These are phyloP conservation scores for Cucurbitaria berberidis DNA, from an alignment of 2,329 filamentous ascomycete genomes.

Conservation along the genomic window DNA sequence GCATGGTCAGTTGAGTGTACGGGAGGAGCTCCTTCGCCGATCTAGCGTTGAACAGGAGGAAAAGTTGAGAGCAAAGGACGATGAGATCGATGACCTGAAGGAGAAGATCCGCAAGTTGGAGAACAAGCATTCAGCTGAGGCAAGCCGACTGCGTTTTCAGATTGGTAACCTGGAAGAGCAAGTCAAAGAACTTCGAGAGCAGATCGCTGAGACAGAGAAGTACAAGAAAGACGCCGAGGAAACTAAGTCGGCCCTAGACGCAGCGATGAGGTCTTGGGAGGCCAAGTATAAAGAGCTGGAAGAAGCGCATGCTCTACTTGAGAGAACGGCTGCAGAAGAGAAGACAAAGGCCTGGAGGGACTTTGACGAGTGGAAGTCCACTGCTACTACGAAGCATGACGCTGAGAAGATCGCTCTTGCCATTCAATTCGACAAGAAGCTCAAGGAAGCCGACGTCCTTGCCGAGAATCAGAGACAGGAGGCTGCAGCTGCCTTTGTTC, in stretches of 20 bases:
- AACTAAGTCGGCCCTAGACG: slow-evolving; percentile 36
- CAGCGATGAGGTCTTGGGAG: slow-evolving; percentile 49
- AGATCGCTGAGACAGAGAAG: slow-evolving; percentile 52
- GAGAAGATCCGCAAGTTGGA: slow-evolving; percentile 58
- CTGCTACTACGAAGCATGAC: slow-evolving; percentile 42
- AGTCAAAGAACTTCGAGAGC: slow-evolving; percentile 58
- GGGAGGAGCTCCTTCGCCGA: slow-evolving; percentile 58
- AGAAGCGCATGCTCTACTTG: slow-evolving; percentile 44
- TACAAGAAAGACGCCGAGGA: slow-evolving; percentile 49
- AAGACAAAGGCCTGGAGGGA: slow-evolving; percentile 43
- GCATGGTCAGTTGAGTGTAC: slow-evolving; percentile 56
- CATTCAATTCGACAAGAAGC: slow-evolving; percentile 49
- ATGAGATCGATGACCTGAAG: slow-evolving; percentile 59
- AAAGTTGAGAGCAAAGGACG: slow-evolving; percentile 58
- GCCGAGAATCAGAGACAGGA: slow-evolving; percentile 58
- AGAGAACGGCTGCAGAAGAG: slow-evolving; percentile 48
- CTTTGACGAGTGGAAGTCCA: slow-evolving; percentile 54
- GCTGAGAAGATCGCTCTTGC: slow-evolving; percentile 49
- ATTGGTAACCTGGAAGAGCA: slow-evolving; percentile 60
- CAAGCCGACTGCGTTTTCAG: slow-evolving; percentile 58
- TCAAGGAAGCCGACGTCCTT: slow-evolving; percentile 55
- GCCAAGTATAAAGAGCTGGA: slow-evolving; percentile 54
- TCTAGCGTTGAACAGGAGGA: slow-evolving; percentile 58
- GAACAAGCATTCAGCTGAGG: slow-evolving; percentile 58
- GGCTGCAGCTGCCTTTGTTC: slow-evolving; percentile 43